Evolutionary conservation across 257 asterid genomes (phyloP), one percentile per base, ranked within the genome.

Genomic region (Prunella vulgaris): DNA sequence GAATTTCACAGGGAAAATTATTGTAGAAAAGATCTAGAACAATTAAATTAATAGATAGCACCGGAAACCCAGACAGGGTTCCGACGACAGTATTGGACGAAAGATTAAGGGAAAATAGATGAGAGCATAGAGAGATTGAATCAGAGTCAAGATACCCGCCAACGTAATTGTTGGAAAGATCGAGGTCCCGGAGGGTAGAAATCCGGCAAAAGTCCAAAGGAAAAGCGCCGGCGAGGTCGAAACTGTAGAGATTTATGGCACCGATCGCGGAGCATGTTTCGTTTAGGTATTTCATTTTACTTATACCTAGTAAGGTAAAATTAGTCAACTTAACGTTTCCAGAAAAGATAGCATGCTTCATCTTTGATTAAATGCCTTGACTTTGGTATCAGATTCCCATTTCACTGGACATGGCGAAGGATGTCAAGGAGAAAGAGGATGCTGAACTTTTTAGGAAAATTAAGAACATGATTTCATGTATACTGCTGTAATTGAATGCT

Each of bases 331-430:
- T 84, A 17, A 8, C 57, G 28, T n/a, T 59, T 70, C 24, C 27
- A 78, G 60, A 42, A 57, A n/a, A 49, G 7, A 57, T 28, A 46
- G 28, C 66, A 24, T 46, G 21, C 65, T 61, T 66, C 62, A 57
- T 27, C 77, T 69, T 72, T 62, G 73, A 65, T 79, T 80, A 24
- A 65, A 74, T 64, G 30, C 60, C 57, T 73, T 3, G 7, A 27
- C 65, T 12, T 72, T 72, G 76, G 67, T 73, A 24, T 60, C 78
- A 94, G 99, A 94, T 94, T 84, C 99, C 99, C 57, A 94, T 91
- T 66, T 97, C 96, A 24, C 79, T 94, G 81, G 99, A 91, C 83
- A 94, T 94, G 97, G 99, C 96, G 56, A 91, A 91, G 79, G 99
- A 87, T 79, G 80, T 78, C 82, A 91, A 77, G 74, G 95, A 86